Percentiles rank a stretch among this genome's conserved stretches.
phyloP scores from a whole-genome alignment of 805 yeast genomes.

The Spathaspora boniae region DNA sequence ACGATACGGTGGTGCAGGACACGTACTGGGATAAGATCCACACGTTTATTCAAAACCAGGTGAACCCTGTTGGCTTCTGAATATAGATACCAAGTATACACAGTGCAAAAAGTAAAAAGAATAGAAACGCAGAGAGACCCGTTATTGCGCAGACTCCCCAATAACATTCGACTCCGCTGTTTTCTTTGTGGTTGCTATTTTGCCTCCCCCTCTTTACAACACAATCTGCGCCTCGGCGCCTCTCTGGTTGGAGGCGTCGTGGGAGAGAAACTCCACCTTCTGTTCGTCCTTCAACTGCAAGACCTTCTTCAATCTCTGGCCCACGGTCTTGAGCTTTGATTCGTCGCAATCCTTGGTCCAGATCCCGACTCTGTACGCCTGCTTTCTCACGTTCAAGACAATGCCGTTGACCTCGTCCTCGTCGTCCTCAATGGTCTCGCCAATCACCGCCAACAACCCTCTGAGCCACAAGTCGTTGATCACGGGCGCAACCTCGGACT shows the following conservation, averaged over 20 bases:
- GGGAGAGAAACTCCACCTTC: conserved; percentile 75
- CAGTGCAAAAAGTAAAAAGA: neutral
- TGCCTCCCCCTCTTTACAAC: conserved; percentile 16
- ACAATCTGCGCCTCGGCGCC: conserved; percentile 35
- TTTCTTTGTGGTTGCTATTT: too few relatives aligned
- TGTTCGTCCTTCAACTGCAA: conserved; percentile 72
- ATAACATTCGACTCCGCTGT: too few relatives aligned
- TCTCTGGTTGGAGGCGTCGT: conserved; percentile 48
- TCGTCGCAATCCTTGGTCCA: conserved; percentile 87
- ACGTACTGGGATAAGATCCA: conserved; percentile 74
- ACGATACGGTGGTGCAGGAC: conserved; percentile 73
- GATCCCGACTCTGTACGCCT: conserved; percentile 77
- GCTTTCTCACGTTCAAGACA: conserved; percentile 83
- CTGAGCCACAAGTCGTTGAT: conserved; percentile 92
- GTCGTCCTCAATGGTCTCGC: conserved; percentile 88
- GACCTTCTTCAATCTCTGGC: conserved; percentile 82
- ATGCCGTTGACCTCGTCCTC: conserved; percentile 89
- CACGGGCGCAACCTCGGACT: conserved; percentile 51
- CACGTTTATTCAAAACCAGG: conserved; percentile 47
- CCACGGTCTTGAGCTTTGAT: conserved; percentile 63
- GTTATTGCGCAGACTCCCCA: neutral
- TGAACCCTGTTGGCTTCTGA: conserved; percentile 38
- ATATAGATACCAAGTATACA: neutral
- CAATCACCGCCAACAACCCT: conserved; percentile 83
- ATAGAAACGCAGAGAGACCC: neutral